Percentiles rank a stretch among this genome's conserved stretches.
phyloP scores from a whole-genome alignment of 345 rosid species.

The Bruguiera gymnorhiza region DNA sequence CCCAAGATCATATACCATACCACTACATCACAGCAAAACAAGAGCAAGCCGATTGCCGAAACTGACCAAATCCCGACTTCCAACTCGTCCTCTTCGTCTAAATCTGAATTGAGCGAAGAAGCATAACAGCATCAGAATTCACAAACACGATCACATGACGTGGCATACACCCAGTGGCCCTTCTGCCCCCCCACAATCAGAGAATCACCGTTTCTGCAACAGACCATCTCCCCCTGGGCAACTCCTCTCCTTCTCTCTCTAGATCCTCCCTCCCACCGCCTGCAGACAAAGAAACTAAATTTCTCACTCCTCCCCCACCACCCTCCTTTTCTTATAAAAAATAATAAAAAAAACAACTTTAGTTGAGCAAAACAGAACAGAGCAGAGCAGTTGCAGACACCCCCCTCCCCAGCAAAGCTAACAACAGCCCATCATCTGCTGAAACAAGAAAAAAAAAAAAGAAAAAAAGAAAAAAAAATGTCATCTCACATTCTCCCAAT shows the following conservation, averaged over 20 bases:
- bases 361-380: no score
- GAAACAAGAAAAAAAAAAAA: no score
- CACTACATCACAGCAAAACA: no score
- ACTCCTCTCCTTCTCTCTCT: background rate
- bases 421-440: no score
- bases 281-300: background rate
- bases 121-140: background rate
- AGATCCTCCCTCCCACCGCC: background rate
- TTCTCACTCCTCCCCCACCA: background rate
- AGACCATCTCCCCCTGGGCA: background rate
- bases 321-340: background rate
- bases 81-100: no score
- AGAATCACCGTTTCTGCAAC: background rate
- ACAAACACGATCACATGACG: background rate
- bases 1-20: no score
- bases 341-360: no score
- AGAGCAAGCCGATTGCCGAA: no score
- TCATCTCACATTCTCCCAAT: slow-evolving; percentile 17
- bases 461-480: background rate
- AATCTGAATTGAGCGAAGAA: no score
- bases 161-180: background rate
- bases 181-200: background rate
- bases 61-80: no score
- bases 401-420: no score
- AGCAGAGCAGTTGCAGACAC: no score